Evolutionary conservation across 2,329 filamentous ascomycete genomes (phyloP), one percentile per base, ranked within the genome.

Genomic region (Tolypocladium tundrense): DNA sequence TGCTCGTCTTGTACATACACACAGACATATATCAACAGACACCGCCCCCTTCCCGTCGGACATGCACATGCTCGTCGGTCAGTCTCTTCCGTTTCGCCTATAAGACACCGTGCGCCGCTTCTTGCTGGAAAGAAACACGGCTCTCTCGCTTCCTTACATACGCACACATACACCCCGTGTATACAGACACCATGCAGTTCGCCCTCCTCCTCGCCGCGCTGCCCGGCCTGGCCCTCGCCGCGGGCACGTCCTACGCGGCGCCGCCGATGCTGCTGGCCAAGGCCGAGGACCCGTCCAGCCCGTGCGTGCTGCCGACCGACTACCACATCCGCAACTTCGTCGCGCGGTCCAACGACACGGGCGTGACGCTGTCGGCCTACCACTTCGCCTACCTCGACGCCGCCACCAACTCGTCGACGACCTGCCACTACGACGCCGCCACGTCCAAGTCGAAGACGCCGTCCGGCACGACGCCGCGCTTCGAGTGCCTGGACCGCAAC

Each of bases 381-480:
- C 62, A 70, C 57, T 81, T 81, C 61, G 65, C 59, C 55, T 81
- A 73, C 65, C 55, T 65, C 43, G 76, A 80, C 62, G 53, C 65
- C 13, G 67, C 63, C n/a, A 79, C 76, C 21, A 61, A 64, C 2
- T 65, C 77, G 53, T 64, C 65, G n/a, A 77, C 77, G 11, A 59
- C 60, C 1, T 82, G 79, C 67, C 67, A 71, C 42, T 73, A 70
- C 65, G 77, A 81, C 64, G 68, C 45, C n/a, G 21, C 70, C 21
- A 72, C 71, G 8, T 79, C 77, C 3, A 61, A 62, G 41, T 69
- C 75, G 10, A 66, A 72, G 27, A 68, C 64, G 50, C 63, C 67
- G 5, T 57, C 63, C 19, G 68, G 67, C 31, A 63, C 68, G 4
- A 67, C 70, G 1, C 64, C 71, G 11, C 69, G 77, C 42, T 81